Evolutionary conservation across 495 filamentous ascomycete species (phyloP).

Genomic region (Podospora pseudopauciseta): DNA sequence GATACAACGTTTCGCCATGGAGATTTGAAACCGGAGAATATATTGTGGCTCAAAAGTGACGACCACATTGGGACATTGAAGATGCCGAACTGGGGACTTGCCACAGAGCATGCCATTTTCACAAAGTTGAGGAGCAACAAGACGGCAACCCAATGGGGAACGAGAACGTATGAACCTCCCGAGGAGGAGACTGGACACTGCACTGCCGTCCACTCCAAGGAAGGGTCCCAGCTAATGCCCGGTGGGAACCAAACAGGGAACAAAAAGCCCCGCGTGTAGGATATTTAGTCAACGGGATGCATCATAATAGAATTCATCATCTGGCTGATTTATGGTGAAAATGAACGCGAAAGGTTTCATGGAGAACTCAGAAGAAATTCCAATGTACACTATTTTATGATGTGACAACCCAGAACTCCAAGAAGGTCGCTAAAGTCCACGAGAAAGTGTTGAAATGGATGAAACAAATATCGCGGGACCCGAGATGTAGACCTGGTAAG

Average conservation of each 20-base stretch:
- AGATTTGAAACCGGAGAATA: constrained; percentile 26
- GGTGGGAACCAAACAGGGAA: background rate
- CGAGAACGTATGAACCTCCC: constrained; percentile 26
- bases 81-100: constrained; percentile 30
- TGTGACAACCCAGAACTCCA: background rate
- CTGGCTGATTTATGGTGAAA: constrained; percentile 34
- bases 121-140: constrained; percentile 9
- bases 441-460: background rate
- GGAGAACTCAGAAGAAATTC: background rate
- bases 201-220: background rate
- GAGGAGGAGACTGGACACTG: constrained; percentile 19
- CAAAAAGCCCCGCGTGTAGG: constrained; percentile 27
- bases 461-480: constrained; percentile 1
- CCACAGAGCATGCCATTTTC: constrained; percentile 17
- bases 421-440: background rate
- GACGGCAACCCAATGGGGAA: constrained; percentile 18
- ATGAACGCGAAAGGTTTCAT: constrained; percentile 19
- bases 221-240: background rate
- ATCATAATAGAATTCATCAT: constrained; percentile 34
- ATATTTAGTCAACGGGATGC: constrained; percentile 41
- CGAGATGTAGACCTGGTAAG: background rate
- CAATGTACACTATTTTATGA: background rate
- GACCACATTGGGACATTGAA: constrained; percentile 19
- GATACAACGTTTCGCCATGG: constrained; percentile 14
- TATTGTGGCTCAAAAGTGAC: constrained; percentile 15